Evolutionary conservation across 768 basidiomycete genomes (phyloP).

Genomic region (Tulasnella sp.): DNA sequence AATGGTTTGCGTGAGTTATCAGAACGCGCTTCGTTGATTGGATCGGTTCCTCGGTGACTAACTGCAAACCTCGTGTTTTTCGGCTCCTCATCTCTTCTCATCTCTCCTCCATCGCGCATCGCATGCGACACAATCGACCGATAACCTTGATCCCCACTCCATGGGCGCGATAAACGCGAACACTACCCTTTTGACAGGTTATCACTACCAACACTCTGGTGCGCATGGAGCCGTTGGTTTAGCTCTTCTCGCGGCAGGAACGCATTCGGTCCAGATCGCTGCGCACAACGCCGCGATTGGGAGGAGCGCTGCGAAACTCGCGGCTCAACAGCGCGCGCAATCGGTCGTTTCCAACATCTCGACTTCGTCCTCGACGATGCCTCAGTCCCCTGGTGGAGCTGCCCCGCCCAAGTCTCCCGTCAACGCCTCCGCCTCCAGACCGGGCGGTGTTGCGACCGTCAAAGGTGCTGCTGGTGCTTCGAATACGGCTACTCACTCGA

Average conservation of each 20-base stretch:
- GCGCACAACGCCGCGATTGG: constrained; percentile 14
- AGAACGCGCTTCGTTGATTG: neutral
- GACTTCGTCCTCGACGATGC: neutral
- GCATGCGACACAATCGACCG: no score
- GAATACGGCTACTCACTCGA: neutral
- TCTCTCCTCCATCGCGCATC: neutral
- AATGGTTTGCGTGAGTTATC: constrained; percentile 70
- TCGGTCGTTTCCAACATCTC: neutral
- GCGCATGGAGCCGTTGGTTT: constrained; percentile 90
- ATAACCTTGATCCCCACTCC: neutral
- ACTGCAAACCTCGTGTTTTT: neutral
- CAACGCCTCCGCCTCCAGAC: neutral
- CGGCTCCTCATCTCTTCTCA: neutral
- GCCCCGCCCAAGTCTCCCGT: constrained; percentile 9
- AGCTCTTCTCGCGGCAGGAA: constrained; percentile 57
- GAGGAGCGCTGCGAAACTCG: neutral
- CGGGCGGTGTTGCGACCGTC: neutral
- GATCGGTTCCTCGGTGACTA: neutral
- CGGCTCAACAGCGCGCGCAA: neutral
- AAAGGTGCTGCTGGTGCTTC: neutral
- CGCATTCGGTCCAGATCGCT: constrained; percentile 32
- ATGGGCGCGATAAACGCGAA: no score
- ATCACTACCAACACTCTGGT: constrained; percentile 95
- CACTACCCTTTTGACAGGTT: no score
- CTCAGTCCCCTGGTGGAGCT: constrained; percentile 1